phyloP scores from a whole-genome alignment of 345 rosid genomes.

The Punica granatum region DNA sequence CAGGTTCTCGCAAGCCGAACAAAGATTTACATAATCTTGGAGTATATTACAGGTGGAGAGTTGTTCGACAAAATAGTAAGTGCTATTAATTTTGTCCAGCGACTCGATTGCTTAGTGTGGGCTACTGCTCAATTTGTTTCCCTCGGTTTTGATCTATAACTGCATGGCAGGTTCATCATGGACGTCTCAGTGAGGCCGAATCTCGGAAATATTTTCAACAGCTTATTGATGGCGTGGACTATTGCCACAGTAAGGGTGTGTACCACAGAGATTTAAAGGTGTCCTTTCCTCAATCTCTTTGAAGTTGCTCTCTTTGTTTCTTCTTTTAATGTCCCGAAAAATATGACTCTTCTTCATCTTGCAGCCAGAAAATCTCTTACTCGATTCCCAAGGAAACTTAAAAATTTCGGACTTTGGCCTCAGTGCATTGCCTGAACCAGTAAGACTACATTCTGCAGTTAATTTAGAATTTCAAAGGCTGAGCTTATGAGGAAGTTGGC shows the following conservation, averaged over 20 bases:
- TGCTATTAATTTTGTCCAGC: neutral
- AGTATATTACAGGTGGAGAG: slow-evolving; percentile 96
- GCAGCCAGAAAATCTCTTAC: slow-evolving; percentile 94
- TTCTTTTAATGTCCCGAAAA: neutral
- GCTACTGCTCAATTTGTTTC: neutral
- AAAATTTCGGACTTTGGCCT: slow-evolving; percentile 97
- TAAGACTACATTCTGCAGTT: slow-evolving; percentile 21
- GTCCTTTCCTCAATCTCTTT: slow-evolving; percentile 1
- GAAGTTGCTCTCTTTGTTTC: neutral
- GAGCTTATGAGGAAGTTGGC: slow-evolving; percentile 2
- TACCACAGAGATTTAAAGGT: slow-evolving; percentile 98
- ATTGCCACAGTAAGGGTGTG: slow-evolving; percentile 85
- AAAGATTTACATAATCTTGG: slow-evolving; percentile 88
- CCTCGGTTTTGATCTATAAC: neutral
- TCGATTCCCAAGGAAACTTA: slow-evolving; percentile 85
- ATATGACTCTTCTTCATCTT: slow-evolving; percentile 14
- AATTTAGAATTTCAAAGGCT: neutral
- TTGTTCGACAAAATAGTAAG: slow-evolving; percentile 69
- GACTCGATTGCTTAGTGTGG: neutral
- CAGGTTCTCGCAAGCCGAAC: slow-evolving; percentile 92
- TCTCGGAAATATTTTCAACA: slow-evolving; percentile 86
- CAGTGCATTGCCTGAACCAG: slow-evolving; percentile 80
- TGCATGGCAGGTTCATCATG: slow-evolving; percentile 56
- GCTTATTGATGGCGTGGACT: slow-evolving; percentile 97
- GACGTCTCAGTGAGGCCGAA: slow-evolving; percentile 87